Base-by-base conservation (phyloP, 306 rosid species). In the Cyamopsis tetragonoloba region DNA sequence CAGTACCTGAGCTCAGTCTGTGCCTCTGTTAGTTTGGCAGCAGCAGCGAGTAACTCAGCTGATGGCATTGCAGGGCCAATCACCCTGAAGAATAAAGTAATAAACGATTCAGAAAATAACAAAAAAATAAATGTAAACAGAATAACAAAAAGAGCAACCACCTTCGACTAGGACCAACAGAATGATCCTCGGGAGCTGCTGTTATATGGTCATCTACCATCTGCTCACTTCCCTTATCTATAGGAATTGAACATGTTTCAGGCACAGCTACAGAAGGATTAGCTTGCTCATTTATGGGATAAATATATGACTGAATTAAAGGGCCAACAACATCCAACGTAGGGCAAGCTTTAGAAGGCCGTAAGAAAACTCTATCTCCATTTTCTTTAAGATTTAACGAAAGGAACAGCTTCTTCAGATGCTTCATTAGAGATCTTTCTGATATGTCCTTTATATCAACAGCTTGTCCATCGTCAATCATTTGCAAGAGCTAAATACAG, bases 11-110 rank as follows among this genome's bases (percentile, higher is more conserved):
- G 91, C 77, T 84, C 91, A 35, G 82, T 79, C 63, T 92, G 91
- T 7, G 96, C 98, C 66, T 89, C 96, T 5, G 98, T 92, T 84
- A 92, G 74, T 77, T 92, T 92, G 27, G 98, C 96, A 20, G 98
- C 96, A 15, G 93, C 98, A 60, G 96, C 96, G 6, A 89, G 96
- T 35, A 92, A 82, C 77, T 92, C 98, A 53, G 96, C 88, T 7
- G 96, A 92, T 35, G 98, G 98, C 96, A 89, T 89, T 35, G 87
- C 89, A 69, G 96, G 98, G 62, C 98, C 96, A 71, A 92, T 84
- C 66, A 80, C 9, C 76, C 98, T 92, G 75, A 62, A 72, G 32
- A 53, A 26, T 22, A 62, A 68, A 74, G 50, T 50, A 61, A 80
- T 46, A 70, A 72, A 68, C 18, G 35, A 55, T 8, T 17, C 66